phyloP scores from a whole-genome alignment of 371 early-diverging fungal species.

The Basidiobolus meristosporus region DNA sequence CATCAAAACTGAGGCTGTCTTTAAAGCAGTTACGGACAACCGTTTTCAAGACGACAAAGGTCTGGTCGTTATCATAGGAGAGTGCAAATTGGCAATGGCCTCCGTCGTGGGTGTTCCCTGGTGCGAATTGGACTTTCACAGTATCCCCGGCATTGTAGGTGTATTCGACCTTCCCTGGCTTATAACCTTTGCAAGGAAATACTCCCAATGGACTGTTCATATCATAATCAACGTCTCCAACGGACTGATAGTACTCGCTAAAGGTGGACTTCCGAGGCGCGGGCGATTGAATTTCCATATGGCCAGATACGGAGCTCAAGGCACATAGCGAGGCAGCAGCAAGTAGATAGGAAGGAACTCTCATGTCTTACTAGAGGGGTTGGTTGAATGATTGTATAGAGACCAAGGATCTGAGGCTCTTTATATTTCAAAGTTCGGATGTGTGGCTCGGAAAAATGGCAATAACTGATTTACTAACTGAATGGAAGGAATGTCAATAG shows the following conservation, averaged over 20 bases:
- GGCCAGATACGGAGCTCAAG: too few relatives aligned
- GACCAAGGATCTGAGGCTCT: too few relatives aligned
- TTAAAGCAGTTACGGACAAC: slow-evolving; percentile 19
- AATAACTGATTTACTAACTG: too few relatives aligned
- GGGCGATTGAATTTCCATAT: too few relatives aligned
- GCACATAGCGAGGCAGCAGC: too few relatives aligned
- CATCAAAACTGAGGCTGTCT: slow-evolving; percentile 7
- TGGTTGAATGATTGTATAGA: too few relatives aligned
- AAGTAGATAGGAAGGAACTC: too few relatives aligned
- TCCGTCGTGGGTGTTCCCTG: slow-evolving; percentile 16
- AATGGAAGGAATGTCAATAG: too few relatives aligned
- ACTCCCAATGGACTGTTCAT: slow-evolving; percentile 8
- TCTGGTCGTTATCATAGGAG: slow-evolving; percentile 28
- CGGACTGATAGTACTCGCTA: background rate
- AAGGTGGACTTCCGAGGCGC: slow-evolving; percentile 2
- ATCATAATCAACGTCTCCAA: slow-evolving; percentile 7
- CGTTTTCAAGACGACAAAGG: slow-evolving; percentile 28
- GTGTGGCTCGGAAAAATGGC: too few relatives aligned
- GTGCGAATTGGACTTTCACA: slow-evolving; percentile 12
- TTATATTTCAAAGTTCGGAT: too few relatives aligned
- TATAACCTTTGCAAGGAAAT: slow-evolving; percentile 2
- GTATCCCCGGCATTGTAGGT: slow-evolving; percentile 17
- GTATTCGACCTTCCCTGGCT: slow-evolving; percentile 5
- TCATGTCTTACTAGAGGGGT: too few relatives aligned
- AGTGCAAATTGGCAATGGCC: slow-evolving; percentile 44